Base-by-base conservation (phyloP, 495 filamentous ascomycete genomes). In the Penicillium paxilli region DNA sequence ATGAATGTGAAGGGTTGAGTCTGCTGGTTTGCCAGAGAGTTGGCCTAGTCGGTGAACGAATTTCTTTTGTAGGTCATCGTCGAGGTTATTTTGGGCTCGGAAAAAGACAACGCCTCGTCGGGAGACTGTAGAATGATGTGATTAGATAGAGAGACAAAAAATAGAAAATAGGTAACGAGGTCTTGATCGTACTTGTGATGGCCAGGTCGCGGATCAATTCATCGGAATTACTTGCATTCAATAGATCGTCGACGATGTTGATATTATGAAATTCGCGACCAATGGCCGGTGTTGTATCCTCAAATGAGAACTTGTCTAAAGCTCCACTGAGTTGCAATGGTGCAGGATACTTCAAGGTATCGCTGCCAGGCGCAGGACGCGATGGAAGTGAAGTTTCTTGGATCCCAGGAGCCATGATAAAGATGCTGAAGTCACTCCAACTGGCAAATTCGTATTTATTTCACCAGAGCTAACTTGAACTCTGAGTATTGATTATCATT, bases 101-200 rank as follows among this genome's bases (percentile, higher is more conserved):
- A 91, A 88, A 73, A 88, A 88, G 38, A 91, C 86, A 0, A 91
- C 87, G 22, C 86, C 86, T 4, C 87, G 81, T 54, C 83, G 79
- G 14, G 87, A 89, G 59, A 89, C 87, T 89, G 24, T 30, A 14
- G 12, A 16, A 9, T 3, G 23, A 12, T 7, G 1, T 19, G n/a
- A 49, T 54, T n/a, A 54, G 52, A 17, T 26, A 1, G 12, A 10
- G 5, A 44, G 10, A 16, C 24, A 21, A 7, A 21, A 4, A 14
- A 20, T 8, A 45, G 21, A 16, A 41, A 5, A 4, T 30, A 4
- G 21, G n/a, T n/a, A n/a, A n/a, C n/a, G n/a, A n/a, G n/a, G n/a
- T n/a, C n/a, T n/a, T n/a, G n/a, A n/a, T n/a, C n/a, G n/a, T 53
- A 63, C 57, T 60, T 23, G 60, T 63, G 25, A 63, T 60, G 12